These are phyloP conservation scores for Curvularia lunata DNA, from an alignment of 2,329 filamentous ascomycete genomes.

Conservation along the genomic window DNA sequence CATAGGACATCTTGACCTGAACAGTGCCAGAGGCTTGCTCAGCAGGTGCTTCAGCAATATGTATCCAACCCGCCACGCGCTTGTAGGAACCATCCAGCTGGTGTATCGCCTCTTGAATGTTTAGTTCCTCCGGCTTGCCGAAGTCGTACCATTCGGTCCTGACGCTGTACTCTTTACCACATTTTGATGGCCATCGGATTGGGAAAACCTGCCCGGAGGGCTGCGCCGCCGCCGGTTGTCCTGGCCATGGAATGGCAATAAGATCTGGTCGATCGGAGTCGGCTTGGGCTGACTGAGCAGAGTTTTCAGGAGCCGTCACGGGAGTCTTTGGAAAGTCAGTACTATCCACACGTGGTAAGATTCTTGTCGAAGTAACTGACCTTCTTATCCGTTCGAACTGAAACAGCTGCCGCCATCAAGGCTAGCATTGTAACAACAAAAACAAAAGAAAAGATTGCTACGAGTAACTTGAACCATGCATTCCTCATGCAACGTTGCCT, in stretches of 20 bases:
- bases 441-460: constrained; percentile 28
- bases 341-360: neutral
- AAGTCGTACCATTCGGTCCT: constrained; percentile 41
- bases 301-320: constrained; percentile 5
- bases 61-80: constrained; percentile 49
- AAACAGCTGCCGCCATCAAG: constrained; percentile 26
- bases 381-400: constrained; percentile 25
- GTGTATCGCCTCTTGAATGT: constrained; percentile 40
- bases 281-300: constrained; percentile 23
- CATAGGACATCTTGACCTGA: constrained; percentile 46
- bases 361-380: constrained; percentile 17
- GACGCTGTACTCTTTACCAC: constrained; percentile 43
- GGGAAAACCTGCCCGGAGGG: constrained; percentile 33
- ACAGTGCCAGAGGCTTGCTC: constrained; percentile 48
- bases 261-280: constrained; percentile 16
- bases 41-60: constrained; percentile 43
- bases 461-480: constrained; percentile 31
- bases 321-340: constrained; percentile 16
- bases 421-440: constrained; percentile 34
- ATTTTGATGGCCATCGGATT: constrained; percentile 46
- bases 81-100: constrained; percentile 43
- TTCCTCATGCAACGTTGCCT: constrained; percentile 30
- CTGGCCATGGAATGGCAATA: constrained; percentile 24
- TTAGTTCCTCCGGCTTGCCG: constrained; percentile 30
- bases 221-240: constrained; percentile 19